These are phyloP conservation scores for Lenwebbia sp. DNA, from an alignment of 345 rosid genomes.

Conservation along the genomic window DNA sequence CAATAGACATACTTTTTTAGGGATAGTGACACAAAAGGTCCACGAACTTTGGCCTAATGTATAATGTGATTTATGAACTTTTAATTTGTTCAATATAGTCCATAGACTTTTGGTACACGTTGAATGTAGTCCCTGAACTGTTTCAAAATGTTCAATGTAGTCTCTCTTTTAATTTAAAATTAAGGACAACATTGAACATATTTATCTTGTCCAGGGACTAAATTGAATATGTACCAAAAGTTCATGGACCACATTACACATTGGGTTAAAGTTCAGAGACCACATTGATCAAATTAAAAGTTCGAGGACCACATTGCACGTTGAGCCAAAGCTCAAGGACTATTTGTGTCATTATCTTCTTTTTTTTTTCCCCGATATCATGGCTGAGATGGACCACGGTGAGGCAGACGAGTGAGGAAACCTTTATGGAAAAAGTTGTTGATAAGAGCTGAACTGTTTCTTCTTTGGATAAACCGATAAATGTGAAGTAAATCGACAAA, in stretches of 20 bases:
- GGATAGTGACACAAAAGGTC: neutral
- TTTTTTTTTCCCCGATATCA: neutral
- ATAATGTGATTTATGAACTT: fast-evolving
- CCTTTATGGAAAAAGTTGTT: neutral
- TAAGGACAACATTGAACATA: neutral
- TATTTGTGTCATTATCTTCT: neutral
- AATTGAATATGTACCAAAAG: neutral
- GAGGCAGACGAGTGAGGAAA: neutral
- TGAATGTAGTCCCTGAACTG: neutral
- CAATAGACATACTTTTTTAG: neutral
- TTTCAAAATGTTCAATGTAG: fast-evolving
- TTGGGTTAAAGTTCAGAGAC: fast-evolving
- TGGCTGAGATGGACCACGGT: no score
- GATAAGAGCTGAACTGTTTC: neutral
- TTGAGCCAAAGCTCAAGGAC: neutral
- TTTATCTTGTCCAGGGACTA: neutral
- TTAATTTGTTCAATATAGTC: neutral
- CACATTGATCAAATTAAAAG: no score
- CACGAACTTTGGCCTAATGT: neutral
- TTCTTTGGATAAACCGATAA: neutral
- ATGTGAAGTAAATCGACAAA: neutral
- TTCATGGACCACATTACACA: neutral
- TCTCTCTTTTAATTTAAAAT: neutral
- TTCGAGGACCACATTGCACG: neutral
- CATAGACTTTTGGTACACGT: fast-evolving